Evolutionary conservation across 2,329 filamentous ascomycete species (phyloP).

Genomic region (Arthrobotrys sphaeroides): DNA sequence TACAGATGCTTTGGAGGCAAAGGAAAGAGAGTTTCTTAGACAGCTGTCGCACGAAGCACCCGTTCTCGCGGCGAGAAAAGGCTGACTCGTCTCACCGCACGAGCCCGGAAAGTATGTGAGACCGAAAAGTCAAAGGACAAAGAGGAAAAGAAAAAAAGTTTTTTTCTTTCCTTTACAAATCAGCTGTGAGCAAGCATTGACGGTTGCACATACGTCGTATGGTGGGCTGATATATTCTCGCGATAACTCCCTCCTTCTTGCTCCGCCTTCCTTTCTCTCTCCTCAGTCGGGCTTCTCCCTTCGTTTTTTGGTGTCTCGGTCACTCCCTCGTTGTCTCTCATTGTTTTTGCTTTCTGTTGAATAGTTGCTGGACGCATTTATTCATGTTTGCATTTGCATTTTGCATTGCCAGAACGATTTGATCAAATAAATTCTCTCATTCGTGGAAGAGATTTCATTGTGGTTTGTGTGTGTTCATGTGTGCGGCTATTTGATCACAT

Average conservation of each 20-base stretch:
- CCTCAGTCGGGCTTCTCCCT: background rate
- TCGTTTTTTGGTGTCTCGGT: conserved; percentile 12
- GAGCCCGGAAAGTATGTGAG: conserved; percentile 47
- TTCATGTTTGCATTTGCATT: conserved; percentile 14
- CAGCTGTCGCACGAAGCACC: conserved; percentile 46
- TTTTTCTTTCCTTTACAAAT: background rate
- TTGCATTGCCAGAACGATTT: conserved; percentile 17
- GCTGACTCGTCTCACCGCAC: conserved; percentile 40
- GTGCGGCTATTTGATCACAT: conserved; percentile 5
- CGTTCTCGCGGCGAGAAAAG: background rate
- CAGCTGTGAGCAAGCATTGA: conserved; percentile 9
- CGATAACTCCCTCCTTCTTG: conserved; percentile 50
- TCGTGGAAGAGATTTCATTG: background rate
- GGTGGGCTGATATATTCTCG: conserved; percentile 42
- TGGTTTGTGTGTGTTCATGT: background rate
- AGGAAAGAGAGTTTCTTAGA: conserved; percentile 38
- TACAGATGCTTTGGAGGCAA: conserved; percentile 34
- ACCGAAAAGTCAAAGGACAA: conserved; percentile 27
- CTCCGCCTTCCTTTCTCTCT: conserved; percentile 37
- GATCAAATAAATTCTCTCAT: conserved; percentile 27
- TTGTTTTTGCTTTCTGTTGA: conserved; percentile 12
- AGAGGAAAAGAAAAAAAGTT: conserved; percentile 17
- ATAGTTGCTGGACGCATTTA: conserved; percentile 11
- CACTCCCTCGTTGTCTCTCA: conserved; percentile 15
- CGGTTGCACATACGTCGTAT: background rate